Percentiles rank a stretch among this genome's conserved stretches.
Evolutionary conservation across 1,139 yeast genomes (phyloP).

Genomic region (Kodamaea suecica): DNA sequence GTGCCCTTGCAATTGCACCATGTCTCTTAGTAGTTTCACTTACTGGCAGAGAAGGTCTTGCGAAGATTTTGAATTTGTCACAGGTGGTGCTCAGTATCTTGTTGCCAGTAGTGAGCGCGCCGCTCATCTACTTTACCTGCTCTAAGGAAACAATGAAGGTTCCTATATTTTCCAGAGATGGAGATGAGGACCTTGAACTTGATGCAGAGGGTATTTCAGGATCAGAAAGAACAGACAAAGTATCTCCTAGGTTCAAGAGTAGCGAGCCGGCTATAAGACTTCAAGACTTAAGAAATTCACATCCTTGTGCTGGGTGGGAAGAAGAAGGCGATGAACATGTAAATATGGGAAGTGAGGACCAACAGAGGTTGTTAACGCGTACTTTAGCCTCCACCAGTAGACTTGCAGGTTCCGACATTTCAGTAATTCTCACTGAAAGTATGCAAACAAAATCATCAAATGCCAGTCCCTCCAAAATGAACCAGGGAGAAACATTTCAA

Average conservation of each 20-base stretch:
- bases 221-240: slow-evolving; percentile 1
- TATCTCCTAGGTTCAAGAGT: slow-evolving; percentile 20
- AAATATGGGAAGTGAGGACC: slow-evolving; percentile 12
- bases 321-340: slow-evolving; percentile 30
- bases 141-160: slow-evolving; percentile 77
- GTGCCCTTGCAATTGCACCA: slow-evolving; percentile 84
- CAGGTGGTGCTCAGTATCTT: slow-evolving; percentile 85
- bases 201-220: slow-evolving; percentile 16
- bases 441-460: too few relatives aligned
- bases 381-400: too few relatives aligned
- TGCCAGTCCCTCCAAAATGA: too few relatives aligned
- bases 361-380: slow-evolving; percentile 1
- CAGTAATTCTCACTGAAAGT: too few relatives aligned
- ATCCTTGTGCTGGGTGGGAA: slow-evolving; percentile 47
- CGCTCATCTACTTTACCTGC: slow-evolving; percentile 80
- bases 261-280: slow-evolving; percentile 43
- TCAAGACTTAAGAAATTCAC: slow-evolving; percentile 41
- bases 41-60: slow-evolving; percentile 83
- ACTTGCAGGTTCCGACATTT: too few relatives aligned
- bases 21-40: slow-evolving; percentile 75
- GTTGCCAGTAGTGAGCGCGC: slow-evolving; percentile 88
- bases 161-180: slow-evolving; percentile 36
- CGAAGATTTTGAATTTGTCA: slow-evolving; percentile 74
- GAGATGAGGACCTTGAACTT: slow-evolving; percentile 28
- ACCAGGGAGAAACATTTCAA: too few relatives aligned